These are phyloP conservation scores for Euphorbia pulcherrima DNA, from an alignment of 345 rosid genomes.

Conservation along the genomic window DNA sequence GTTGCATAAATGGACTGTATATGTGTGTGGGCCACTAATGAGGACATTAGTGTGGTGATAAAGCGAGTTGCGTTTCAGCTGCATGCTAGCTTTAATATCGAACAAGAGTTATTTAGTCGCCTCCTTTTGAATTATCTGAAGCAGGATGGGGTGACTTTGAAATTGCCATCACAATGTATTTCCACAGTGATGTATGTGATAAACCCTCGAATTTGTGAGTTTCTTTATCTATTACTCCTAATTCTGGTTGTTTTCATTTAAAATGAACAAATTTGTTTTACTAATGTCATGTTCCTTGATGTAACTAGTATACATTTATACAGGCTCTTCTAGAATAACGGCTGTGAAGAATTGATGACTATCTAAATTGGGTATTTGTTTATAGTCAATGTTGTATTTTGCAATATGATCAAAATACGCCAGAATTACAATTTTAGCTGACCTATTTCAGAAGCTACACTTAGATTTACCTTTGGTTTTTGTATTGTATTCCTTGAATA, in stretches of 20 bases:
- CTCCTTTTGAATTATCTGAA: constrained; percentile 34
- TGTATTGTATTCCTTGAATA: neutral
- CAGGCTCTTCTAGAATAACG: neutral
- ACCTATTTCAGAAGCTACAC: constrained; percentile 2
- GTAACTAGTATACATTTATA: neutral
- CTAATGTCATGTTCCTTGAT: constrained; percentile 7
- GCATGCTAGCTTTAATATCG: constrained; percentile 35
- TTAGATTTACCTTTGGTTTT: neutral
- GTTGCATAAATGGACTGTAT: constrained; percentile 33
- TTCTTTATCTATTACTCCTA: neutral
- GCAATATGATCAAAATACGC: neutral
- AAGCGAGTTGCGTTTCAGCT: constrained; percentile 33
- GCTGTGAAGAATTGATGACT: neutral
- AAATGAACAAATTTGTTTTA: neutral
- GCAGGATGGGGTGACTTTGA: constrained; percentile 38
- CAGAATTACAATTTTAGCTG: neutral
- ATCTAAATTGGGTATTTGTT: neutral
- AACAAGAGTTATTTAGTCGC: constrained; percentile 27
- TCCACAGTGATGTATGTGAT: constrained; percentile 33
- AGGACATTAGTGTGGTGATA: constrained; percentile 29
- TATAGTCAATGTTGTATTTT: constrained; percentile 5
- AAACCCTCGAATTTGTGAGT: constrained; percentile 32
- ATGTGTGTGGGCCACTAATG: constrained; percentile 32
- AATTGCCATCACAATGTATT: constrained; percentile 32
- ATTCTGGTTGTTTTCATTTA: constrained; percentile 2